phyloP scores from a whole-genome alignment of 163 green algal genomes.

The Scenedesmus sp. region DNA sequence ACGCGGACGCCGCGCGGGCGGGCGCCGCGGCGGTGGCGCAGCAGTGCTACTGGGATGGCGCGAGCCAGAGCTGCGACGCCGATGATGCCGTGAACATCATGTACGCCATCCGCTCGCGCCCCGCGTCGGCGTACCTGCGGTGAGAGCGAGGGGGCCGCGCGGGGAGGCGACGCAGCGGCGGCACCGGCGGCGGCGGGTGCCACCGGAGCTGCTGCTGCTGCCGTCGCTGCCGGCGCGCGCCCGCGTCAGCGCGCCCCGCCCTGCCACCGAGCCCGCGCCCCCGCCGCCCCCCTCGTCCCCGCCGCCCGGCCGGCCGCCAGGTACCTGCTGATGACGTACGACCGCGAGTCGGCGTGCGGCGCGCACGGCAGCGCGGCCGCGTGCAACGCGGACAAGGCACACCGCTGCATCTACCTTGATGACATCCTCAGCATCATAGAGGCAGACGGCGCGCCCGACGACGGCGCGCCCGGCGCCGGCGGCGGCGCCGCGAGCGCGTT shows the following conservation, averaged over 20 bases:
- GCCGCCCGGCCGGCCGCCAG: not conserved
- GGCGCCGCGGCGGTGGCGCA: not conserved
- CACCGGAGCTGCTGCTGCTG: not conserved
- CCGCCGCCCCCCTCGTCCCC: too few relatives aligned
- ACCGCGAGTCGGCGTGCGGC: conserved; percentile 13
- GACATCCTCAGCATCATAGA: conserved; percentile 4
- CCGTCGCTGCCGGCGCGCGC: not conserved
- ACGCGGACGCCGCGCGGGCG: too few relatives aligned
- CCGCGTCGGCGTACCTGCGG: conserved; percentile 26
- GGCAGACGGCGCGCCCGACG: too few relatives aligned
- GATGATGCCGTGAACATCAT: conserved; percentile 35
- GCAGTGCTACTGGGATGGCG: conserved; percentile 23
- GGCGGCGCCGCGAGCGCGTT: too few relatives aligned
- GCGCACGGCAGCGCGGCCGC: not conserved
- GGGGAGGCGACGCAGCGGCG: too few relatives aligned
- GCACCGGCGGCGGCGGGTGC: not conserved
- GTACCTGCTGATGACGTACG: conserved; percentile 37
- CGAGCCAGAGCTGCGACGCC: conserved; percentile 5
- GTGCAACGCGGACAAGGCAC: not conserved
- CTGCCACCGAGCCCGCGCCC: too few relatives aligned
- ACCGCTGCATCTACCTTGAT: conserved; percentile 17
- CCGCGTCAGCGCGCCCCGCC: too few relatives aligned
- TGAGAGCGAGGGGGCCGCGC: too few relatives aligned
- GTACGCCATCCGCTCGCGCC: conserved; percentile 10
- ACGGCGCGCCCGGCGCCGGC: too few relatives aligned